phyloP scores from a whole-genome alignment of 1,284 basidiomycete species.

The Trichosporon asahii region DNA sequence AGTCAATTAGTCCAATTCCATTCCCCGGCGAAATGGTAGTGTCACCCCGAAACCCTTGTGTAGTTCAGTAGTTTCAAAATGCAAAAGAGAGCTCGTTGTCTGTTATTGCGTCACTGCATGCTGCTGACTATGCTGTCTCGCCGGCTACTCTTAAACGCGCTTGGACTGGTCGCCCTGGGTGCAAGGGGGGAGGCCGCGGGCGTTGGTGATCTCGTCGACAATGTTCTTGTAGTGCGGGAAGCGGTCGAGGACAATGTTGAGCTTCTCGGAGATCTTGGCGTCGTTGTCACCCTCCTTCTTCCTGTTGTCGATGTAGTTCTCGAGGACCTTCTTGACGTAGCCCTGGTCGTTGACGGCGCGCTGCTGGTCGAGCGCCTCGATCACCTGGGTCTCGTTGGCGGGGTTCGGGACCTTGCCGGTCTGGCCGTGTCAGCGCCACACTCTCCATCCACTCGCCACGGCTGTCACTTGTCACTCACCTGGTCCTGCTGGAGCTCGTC shows the following conservation, averaged over 20 bases:
- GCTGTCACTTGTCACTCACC: not conserved
- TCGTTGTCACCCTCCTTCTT: constrained; percentile 22
- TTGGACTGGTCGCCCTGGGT: constrained; percentile 7
- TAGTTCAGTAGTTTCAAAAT: not conserved
- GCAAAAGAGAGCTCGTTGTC: not conserved
- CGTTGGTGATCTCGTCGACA: constrained; percentile 15
- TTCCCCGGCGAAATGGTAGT: not conserved
- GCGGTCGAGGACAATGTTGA: constrained; percentile 15
- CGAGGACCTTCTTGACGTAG: constrained; percentile 19
- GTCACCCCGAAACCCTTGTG: no score
- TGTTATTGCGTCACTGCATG: not conserved
- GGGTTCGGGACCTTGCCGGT: constrained; percentile 12
- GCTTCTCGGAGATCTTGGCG: constrained; percentile 17
- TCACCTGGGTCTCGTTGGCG: constrained; percentile 23
- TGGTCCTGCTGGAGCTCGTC: constrained; percentile 11
- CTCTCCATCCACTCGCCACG: not conserved
- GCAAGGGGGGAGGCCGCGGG: not conserved
- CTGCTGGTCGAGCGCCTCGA: constrained; percentile 17
- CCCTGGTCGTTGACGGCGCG: constrained; percentile 21
- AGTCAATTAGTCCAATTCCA: not conserved
- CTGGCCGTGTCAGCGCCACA: not conserved
- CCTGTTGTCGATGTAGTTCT: constrained; percentile 23
- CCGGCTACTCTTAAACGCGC: not conserved
- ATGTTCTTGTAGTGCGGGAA: constrained; percentile 15
- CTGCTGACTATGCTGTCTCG: not conserved